Evolutionary conservation across 2,329 filamentous ascomycete species (phyloP), one percentile per base, ranked within the genome.

Genomic region (Fusarium fujikuroi): DNA sequence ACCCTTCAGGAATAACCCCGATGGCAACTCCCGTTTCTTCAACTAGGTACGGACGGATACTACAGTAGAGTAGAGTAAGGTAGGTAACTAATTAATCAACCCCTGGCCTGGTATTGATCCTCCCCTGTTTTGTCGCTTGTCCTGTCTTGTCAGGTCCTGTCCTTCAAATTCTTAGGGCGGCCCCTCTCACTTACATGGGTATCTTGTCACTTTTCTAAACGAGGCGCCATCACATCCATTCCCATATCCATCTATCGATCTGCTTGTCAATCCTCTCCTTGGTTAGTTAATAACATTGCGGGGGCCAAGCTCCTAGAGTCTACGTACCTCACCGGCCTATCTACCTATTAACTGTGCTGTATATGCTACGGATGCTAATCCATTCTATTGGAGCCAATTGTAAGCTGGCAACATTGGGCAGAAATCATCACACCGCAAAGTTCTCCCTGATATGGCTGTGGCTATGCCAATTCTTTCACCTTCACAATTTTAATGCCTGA

Each of bases 401-500:
- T 40, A 63, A 54, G 36, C 47, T 65, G 61, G 61, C 40, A 18
- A 30, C 63, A 61, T 74, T 74, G 68, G 72, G 71, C 72, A 75
- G 49, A 64, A 76, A 76, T 70, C 47, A 67, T 53, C 74, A 73
- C 72, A 67, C 64, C 69, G 72, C 72, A 65, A 63, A 47, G 49
- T 52, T 28, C 42, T 25, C 58, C 46, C 11, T 32, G 28, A 18
- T 43, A 49, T 60, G 54, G 54, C 44, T 53, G 56, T 44, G 11
- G 28, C 42, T n/a, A 63, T 65, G 60, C 36, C 53, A 58, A 46
- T 56, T 25, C 37, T 58, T 49, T 34, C 54, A 60, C 40, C 39
- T 32, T 39, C 46, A 58, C 30, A 40, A 47, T 19, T 34, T 36
- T 36, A 36, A 49, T 58, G 54, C 54, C 54, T 49, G 21, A 58